Conservation (phyloP, 1,284 basidiomycete species). For the Tetrapyrgos nigripes region DNA sequence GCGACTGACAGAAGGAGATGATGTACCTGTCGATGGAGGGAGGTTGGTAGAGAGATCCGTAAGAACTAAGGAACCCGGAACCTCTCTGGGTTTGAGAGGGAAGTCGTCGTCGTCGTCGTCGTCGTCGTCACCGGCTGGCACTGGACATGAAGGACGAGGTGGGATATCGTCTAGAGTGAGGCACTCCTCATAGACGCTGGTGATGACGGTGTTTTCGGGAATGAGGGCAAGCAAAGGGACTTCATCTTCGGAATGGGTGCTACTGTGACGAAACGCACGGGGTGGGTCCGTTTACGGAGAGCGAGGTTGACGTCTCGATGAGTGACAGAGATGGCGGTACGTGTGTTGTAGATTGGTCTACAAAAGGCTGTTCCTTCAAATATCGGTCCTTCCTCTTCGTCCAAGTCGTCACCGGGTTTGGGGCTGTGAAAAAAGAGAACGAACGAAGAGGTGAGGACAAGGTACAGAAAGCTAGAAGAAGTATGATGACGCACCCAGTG, state of each 20-base stretch:
- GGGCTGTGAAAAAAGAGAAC: not conserved
- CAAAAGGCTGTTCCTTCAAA: slow-evolving; percentile 14
- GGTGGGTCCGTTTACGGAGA: not conserved
- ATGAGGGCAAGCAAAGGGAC: slow-evolving; percentile 3
- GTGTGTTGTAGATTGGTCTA: slow-evolving; percentile 6
- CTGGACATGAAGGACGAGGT: slow-evolving; percentile 3
- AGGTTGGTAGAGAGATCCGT: not conserved
- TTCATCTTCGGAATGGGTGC: slow-evolving; percentile 17
- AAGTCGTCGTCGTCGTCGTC: not conserved
- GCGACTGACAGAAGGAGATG: not conserved
- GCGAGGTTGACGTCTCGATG: slow-evolving; percentile 18
- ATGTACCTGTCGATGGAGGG: not conserved
- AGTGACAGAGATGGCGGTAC: slow-evolving; percentile 14
- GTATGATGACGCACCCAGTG: slow-evolving; percentile 11
- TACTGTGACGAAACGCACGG: slow-evolving; percentile 15
- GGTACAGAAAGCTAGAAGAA: not conserved
- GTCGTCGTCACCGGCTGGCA: not conserved
- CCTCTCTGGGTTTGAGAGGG: not conserved
- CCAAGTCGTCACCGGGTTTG: slow-evolving; percentile 3
- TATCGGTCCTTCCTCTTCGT: too few relatives aligned
- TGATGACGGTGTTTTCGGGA: not conserved
- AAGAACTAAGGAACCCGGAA: not conserved
- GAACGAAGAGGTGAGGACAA: too few relatives aligned
- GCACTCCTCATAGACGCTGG: not conserved
- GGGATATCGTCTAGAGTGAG: not conserved